Base-by-base conservation (phyloP, 2,329 filamentous ascomycete species). In the Microdochium nivale region DNA sequence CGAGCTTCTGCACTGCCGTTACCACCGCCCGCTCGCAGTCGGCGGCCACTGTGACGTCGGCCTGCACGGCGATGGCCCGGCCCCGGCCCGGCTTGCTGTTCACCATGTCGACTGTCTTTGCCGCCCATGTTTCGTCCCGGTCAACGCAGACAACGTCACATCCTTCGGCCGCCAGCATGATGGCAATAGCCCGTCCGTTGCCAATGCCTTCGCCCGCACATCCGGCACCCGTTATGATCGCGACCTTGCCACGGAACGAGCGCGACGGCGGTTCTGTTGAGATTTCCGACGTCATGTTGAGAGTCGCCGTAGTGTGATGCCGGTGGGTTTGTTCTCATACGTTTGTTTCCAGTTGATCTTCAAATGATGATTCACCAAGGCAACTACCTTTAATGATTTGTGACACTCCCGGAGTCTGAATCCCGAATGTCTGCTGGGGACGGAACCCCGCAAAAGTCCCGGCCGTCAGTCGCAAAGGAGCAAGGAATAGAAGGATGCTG, bases 171-270 rank as follows among this genome's bases (percentile, higher is more conserved):
- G 80, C 80, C 1, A 86, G 69, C 27, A 85, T 70, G 46, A 85
- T 76, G 2, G 80, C 75, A 51, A 76, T 75, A 0, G 75, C 81
- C 33, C 75, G 73, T 0, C 79, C 81, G 56, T 84, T 85, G 3
- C 81, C 81, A 46, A 84, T 79, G 1, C 79, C 80, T 40, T 80
- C 74, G 27, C 73, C 77, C 24, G 69, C 65, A 50, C 75, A 76
- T 16, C 80, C 79, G 14, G 80, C 80, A n/a, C 80, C 80, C 0
- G 79, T 81, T 25, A 83, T 74, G 50, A 84, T 79, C 46, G 77
- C 75, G 16, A 75, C 71, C 54, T 72, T 70, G 32, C 65, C 66
- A 19, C 58, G 57, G 0, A 76, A 64, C 10, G 69, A 72, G 9
- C 71, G 66, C 2, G 65, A 63, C 3, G 73, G 72, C 16, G 40